These are phyloP conservation scores for Adansonia rubrostipa DNA, from an alignment of 441 rosid genomes.

Conservation along the genomic window DNA sequence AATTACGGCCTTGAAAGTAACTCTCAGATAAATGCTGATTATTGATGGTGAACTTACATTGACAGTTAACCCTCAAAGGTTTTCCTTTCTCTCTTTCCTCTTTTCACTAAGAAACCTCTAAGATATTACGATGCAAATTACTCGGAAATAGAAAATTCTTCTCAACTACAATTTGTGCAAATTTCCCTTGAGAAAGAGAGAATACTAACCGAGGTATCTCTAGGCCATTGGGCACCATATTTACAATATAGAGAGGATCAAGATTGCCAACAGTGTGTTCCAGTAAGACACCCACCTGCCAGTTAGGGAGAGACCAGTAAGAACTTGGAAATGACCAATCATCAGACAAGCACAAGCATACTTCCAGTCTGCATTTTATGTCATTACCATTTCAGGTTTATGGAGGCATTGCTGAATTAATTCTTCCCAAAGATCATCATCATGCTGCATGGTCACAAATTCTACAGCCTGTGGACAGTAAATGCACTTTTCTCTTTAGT, in stretches of 20 bases:
- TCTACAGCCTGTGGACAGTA: constrained; percentile 87
- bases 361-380: constrained; percentile 15
- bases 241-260: constrained; percentile 95
- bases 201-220: constrained; percentile 93
- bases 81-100: neutral
- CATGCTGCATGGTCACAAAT: constrained; percentile 95
- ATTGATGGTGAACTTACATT: neutral
- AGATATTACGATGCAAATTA: neutral
- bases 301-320: constrained; percentile 35
- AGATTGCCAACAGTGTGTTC: constrained; percentile 99
- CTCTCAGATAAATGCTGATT: neutral
- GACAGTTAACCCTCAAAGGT: neutral
- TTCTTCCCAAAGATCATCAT: constrained; percentile 99
- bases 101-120: neutral
- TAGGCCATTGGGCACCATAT: constrained; percentile 96
- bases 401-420: constrained; percentile 88
- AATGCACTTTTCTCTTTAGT: constrained; percentile 12
- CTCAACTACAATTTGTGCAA: neutral
- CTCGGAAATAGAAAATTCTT: constrained; percentile 5
- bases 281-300: constrained; percentile 89
- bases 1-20: neutral
- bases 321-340: neutral
- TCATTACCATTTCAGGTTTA: constrained; percentile 92
- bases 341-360: neutral
- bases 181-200: constrained; percentile 6